A percentile compares a stretch with the other conserved stretches of the same genome.
Conservation (phyloP, 345 rosid genomes). For the Linum tenue region DNA sequence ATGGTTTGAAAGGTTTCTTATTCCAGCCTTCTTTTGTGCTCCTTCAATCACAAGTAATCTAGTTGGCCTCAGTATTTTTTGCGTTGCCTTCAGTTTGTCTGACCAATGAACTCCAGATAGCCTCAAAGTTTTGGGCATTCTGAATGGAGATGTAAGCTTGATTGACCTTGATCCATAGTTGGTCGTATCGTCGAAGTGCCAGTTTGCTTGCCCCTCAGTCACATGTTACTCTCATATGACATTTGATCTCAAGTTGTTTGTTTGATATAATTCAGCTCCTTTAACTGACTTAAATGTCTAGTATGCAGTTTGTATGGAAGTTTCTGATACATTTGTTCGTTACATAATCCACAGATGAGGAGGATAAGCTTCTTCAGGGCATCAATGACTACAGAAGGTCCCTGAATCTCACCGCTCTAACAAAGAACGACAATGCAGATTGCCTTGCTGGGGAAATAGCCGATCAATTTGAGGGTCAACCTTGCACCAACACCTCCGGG, state of each 20-base stretch:
- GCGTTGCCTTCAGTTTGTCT: no score
- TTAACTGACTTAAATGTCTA: neutral
- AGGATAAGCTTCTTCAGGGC: slow-evolving; percentile 53
- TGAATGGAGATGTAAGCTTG: neutral
- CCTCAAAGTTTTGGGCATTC: neutral
- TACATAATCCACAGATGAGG: slow-evolving; percentile 45
- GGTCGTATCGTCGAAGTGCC: neutral
- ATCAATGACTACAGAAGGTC: slow-evolving; percentile 60
- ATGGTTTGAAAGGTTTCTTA: no score
- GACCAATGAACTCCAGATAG: no score
- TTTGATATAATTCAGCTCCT: neutral
- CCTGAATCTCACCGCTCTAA: slow-evolving; percentile 43
- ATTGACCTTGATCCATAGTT: no score
- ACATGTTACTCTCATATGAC: neutral
- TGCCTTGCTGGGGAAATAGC: slow-evolving; percentile 80
- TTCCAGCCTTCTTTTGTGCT: no score
- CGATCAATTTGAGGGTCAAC: slow-evolving; percentile 59
- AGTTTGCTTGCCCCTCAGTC: no score
- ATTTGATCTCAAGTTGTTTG: neutral
- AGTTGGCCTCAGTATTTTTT: no score
- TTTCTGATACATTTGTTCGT: no score
- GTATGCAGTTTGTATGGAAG: neutral
- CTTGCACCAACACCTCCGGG: slow-evolving; percentile 77
- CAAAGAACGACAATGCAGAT: slow-evolving; percentile 60
- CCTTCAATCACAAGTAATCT: no score